Evolutionary conservation across 2,329 filamentous ascomycete genomes (phyloP).

Genomic region (Microdochium bolleyi): DNA sequence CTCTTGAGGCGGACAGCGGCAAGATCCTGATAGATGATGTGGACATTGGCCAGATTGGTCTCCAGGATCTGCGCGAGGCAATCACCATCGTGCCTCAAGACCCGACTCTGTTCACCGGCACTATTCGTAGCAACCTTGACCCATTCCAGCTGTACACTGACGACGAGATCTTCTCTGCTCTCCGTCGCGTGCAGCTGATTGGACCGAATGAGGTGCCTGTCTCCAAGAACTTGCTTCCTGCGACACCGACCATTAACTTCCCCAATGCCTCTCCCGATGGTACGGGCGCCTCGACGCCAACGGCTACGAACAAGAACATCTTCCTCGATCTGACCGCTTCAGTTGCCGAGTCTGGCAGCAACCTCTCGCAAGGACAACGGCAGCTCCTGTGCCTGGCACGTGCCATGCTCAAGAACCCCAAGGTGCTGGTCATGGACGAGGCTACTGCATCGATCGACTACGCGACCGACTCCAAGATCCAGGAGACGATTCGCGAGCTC

Average conservation of each 20-base stretch:
- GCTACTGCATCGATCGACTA: conserved; percentile 97
- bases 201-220: conserved; percentile 39
- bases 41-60: conserved; percentile 82
- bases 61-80: conserved; percentile 86
- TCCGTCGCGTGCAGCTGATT: conserved; percentile 85
- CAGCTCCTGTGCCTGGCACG: conserved; percentile 91
- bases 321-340: conserved; percentile 81
- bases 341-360: conserved; percentile 85
- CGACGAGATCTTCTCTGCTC: conserved; percentile 78
- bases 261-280: conserved; percentile 14
- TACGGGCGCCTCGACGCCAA: conserved; percentile 16
- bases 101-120: conserved; percentile 88
- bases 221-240: conserved; percentile 1
- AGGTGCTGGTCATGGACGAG: conserved; percentile 98
- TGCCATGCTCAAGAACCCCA: conserved; percentile 83
- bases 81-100: conserved; percentile 98
- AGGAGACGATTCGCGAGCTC: conserved; percentile 90
- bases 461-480: conserved; percentile 89
- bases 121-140: conserved; percentile 85
- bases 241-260: conserved; percentile 17
- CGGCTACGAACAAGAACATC: conserved; percentile 81
- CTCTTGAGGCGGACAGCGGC: conserved; percentile 82
- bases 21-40: conserved; percentile 85
- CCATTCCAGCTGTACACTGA: conserved; percentile 86
- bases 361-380: conserved; percentile 91